These are phyloP conservation scores for Telopea speciosissima DNA, from an alignment of 177 flowering plant genomes.

Conservation along the genomic window DNA sequence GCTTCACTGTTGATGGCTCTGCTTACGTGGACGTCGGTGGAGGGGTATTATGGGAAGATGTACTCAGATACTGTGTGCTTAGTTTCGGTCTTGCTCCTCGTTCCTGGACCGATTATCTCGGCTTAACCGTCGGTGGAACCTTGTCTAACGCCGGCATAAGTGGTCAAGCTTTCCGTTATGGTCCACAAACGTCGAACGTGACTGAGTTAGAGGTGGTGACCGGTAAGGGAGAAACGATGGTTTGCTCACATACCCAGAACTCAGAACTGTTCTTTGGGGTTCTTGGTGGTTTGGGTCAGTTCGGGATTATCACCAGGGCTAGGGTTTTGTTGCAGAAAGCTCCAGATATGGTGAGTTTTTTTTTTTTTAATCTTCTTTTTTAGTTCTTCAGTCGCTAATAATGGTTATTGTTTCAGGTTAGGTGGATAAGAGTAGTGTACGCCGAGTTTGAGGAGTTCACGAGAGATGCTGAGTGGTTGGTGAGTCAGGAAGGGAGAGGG, in stretches of 20 bases:
- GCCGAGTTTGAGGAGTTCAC: conserved; percentile 57
- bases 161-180: conserved; percentile 78
- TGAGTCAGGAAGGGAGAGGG: conserved; percentile 26
- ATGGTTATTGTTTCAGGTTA: conserved; percentile 37
- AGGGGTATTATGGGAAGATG: conserved; percentile 86
- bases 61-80: conserved; percentile 43
- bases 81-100: conserved; percentile 55
- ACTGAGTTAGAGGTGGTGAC: conserved; percentile 81
- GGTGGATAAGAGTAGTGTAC: conserved; percentile 83
- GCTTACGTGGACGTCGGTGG: conserved; percentile 58
- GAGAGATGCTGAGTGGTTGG: conserved; percentile 65
- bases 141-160: conserved; percentile 86
- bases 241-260: conserved; percentile 45
- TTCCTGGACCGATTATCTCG: conserved; percentile 88
- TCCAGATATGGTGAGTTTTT: conserved; percentile 55
- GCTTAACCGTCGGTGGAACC: conserved; percentile 95
- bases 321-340: conserved; percentile 51
- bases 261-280: conserved; percentile 54
- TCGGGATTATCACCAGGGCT: conserved; percentile 82
- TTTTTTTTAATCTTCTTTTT: too few species aligned
- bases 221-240: conserved; percentile 53
- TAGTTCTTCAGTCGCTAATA: too few species aligned
- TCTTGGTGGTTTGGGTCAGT: conserved; percentile 90
- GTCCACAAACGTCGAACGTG: conserved; percentile 79
- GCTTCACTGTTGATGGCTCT: conserved; percentile 3